Conservation (phyloP, 306 rosid species). For the Pyrus betulifolia region DNA sequence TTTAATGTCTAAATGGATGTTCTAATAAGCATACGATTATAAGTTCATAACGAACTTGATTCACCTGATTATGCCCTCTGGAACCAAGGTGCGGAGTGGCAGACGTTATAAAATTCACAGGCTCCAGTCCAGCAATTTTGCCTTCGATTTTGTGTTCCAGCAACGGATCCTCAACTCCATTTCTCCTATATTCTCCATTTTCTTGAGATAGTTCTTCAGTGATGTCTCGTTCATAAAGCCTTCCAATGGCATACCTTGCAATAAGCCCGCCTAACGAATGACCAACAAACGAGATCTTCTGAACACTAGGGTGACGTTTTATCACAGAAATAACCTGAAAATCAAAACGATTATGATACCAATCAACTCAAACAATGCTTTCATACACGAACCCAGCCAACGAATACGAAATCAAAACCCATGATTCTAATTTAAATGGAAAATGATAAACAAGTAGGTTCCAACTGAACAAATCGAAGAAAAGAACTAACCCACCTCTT, state of each 20-base stretch:
- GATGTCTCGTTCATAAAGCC: conserved; percentile 51
- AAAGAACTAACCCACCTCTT: conserved; percentile 45
- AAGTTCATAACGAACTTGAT: not conserved
- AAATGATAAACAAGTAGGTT: not conserved
- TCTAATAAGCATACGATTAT: not conserved
- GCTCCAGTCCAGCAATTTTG: conserved; percentile 77
- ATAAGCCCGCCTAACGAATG: conserved; percentile 82
- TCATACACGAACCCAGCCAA: not conserved
- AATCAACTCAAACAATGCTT: not conserved
- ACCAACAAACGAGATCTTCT: conserved; percentile 67
- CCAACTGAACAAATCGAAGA: not conserved
- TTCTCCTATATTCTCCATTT: conserved; percentile 35
- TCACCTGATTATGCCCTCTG: conserved; percentile 81
- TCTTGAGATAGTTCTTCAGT: conserved; percentile 15
- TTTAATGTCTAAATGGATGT: not conserved
- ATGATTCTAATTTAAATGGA: not conserved
- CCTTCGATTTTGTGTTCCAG: conserved; percentile 29
- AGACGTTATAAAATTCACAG: conserved; percentile 65
- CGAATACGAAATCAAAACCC: not conserved
- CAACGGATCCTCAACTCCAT: conserved; percentile 28
- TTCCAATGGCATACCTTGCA: conserved; percentile 73
- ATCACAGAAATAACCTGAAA: conserved; percentile 58
- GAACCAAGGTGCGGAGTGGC: conserved; percentile 96
- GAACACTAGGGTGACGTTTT: conserved; percentile 45
- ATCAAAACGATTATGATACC: not conserved